Evolutionary conservation across 768 basidiomycete genomes (phyloP), one percentile per base, ranked within the genome.

Genomic region (Termitomyces sp.): DNA sequence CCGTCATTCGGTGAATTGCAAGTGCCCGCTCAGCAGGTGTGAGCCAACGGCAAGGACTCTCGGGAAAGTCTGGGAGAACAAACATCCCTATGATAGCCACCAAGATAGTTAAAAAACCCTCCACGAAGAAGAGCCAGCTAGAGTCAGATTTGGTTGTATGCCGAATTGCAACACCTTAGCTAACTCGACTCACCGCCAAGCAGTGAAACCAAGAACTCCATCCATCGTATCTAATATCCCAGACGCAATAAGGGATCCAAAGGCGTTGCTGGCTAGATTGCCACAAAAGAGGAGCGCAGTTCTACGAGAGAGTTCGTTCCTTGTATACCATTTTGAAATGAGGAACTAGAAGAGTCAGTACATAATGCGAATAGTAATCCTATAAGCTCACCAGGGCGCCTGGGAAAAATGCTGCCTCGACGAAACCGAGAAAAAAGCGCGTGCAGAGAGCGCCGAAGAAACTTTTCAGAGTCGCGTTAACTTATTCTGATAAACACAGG

Each of bases 21-120:
- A 90, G 73, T 0, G 79, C 76, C 54, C 75, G 75, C 62, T 91
- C 90, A 41, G 79, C 71, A 7, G 77, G 76, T 3, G 83, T 78
- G 21, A 91, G 79, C 85, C 86, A 90, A n/a, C 68, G 69, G 35
- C 52, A 57, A 16, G 74, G 73, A 6, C 77, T 82, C n/a, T 83
- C 85, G 4, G 90, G 91, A 69, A 92, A 92, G 69, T 92, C 91
- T 4, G 92, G 92, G 9, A 94, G 78, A 62, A 93, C 71, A 62
- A 83, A 85, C 51, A 85, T 79, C 2, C 89, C 82, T 56, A 77
- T 60, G 49, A 86, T 62, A 4, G 80, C 80, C 9, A 81, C 71
- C n/a, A 74, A 65, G 56, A 89, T 75, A 0, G 86, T 90, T 35
- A 88, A 65, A 1, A 78, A 68, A 17, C 89, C 89, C 73, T 90